Conservation (phyloP, 2,329 filamentous ascomycete species). For the Fusarium sp. region DNA sequence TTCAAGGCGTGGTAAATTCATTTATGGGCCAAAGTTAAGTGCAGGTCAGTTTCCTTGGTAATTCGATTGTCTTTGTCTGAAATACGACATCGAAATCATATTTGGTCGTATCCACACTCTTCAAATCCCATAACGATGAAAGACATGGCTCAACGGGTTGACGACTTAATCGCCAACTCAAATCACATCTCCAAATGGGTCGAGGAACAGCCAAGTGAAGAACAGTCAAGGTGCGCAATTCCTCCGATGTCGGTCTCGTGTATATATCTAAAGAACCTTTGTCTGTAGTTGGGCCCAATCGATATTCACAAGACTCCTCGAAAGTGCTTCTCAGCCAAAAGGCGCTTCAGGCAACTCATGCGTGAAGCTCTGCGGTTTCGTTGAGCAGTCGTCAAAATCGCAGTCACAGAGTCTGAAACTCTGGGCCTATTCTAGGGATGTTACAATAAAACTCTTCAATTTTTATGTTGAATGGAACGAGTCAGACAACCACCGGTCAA, state of each 20-base stretch:
- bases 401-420: conserved; percentile 50
- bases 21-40: not conserved
- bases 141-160: conserved; percentile 41
- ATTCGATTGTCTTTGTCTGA: not conserved
- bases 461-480: conserved; percentile 75
- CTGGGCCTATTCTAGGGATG: conserved; percentile 62
- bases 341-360: conserved; percentile 65
- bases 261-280: conserved; percentile 35
- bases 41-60: not conserved
- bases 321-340: conserved; percentile 61
- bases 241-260: conserved; percentile 9
- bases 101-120: not conserved
- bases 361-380: conserved; percentile 68
- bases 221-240: conserved; percentile 50
- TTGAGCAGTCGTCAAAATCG: conserved; percentile 67
- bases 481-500: conserved; percentile 69
- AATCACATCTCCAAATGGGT: conserved; percentile 53
- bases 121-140: conserved; percentile 29
- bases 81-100: not conserved
- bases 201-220: conserved; percentile 49
- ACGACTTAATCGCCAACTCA: conserved; percentile 49
- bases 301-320: conserved; percentile 59
- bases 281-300: conserved; percentile 46
- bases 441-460: conserved; percentile 62
- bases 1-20: not conserved